Conservation (phyloP, 139 green algal species). For the Ostreobium quekettii region DNA sequence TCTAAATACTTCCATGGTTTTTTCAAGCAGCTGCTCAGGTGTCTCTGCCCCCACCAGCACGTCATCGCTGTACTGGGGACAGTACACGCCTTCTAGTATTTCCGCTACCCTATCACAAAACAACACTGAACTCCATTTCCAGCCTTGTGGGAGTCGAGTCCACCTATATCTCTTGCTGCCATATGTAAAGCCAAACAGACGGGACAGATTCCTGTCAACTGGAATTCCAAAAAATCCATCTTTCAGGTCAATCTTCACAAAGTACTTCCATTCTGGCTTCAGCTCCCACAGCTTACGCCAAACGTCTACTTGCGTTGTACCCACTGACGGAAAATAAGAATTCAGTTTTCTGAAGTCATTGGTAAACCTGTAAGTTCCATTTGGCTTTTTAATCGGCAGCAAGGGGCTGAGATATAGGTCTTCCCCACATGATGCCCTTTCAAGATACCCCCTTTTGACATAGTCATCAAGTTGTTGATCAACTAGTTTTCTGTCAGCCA, state of each 20-base stretch:
- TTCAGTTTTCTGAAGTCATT: conserved; percentile 16
- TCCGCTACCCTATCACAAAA: conserved; percentile 3
- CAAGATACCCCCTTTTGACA: conserved; percentile 5
- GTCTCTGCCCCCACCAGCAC: no score
- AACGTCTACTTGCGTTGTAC: conserved; percentile 1
- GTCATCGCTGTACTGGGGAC: no score
- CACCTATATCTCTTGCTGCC: neutral
- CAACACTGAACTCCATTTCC: neutral
- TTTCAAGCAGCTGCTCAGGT: no score
- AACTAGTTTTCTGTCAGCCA: neutral
- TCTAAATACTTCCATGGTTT: no score
- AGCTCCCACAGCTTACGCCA: neutral
- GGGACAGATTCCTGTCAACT: neutral
- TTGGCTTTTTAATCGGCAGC: conserved; percentile 2
- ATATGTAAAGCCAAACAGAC: conserved; percentile 15
- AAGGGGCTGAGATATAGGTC: conserved; percentile 4
- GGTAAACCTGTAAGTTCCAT: conserved; percentile 3
- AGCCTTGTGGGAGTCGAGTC: conserved; percentile 8
- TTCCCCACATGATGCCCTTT: neutral
- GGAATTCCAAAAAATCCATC: conserved; percentile 17
- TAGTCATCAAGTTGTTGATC: conserved; percentile 13
- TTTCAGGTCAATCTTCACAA: conserved; percentile 8
- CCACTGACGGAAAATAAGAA: conserved; percentile 4
- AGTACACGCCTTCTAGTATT: no score
- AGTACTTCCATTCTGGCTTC: neutral